phyloP scores from a whole-genome alignment of 1,139 yeast genomes.

The Cylindricascospora bacillispora region DNA sequence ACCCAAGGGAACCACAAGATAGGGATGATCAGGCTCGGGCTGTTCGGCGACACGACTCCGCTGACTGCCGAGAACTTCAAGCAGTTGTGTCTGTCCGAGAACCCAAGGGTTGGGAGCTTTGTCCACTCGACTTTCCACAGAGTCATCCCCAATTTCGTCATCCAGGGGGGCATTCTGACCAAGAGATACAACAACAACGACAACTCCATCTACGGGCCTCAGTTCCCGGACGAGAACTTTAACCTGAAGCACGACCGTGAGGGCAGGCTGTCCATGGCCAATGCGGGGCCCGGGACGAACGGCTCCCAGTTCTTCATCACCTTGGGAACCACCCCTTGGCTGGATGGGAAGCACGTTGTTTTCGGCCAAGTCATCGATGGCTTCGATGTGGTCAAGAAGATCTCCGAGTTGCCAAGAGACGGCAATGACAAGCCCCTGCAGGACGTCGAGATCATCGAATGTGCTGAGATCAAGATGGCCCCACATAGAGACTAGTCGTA shows the following conservation, averaged over 20 bases:
- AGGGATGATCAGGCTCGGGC: too few relatives aligned
- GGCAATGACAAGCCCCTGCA: conserved; percentile 36
- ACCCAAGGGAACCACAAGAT: too few relatives aligned
- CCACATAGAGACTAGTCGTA: conserved; percentile 7
- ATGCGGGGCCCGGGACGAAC: conserved; percentile 67
- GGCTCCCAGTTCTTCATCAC: conserved; percentile 73
- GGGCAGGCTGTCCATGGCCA: conserved; percentile 72
- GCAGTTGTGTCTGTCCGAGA: conserved; percentile 43
- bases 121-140: conserved; percentile 57
- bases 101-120: conserved; percentile 36
- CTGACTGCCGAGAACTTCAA: conserved; percentile 63
- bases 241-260: conserved; percentile 46
- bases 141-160: conserved; percentile 63
- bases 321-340: conserved; percentile 50
- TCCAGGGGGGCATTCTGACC: conserved; percentile 75
- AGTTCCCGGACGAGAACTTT: conserved; percentile 63
- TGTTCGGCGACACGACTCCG: conserved; percentile 65
- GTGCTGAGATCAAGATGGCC: conserved; percentile 24
- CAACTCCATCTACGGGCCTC: conserved; percentile 57
- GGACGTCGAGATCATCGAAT: conserved; percentile 35
- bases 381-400: conserved; percentile 42
- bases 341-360: conserved; percentile 65
- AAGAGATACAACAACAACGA: conserved; percentile 64
- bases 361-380: conserved; percentile 71
- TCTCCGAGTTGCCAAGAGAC: conserved; percentile 42